Evolutionary conservation across 129 eudicot species (phyloP).

Genomic region (Flaveria robusta): DNA sequence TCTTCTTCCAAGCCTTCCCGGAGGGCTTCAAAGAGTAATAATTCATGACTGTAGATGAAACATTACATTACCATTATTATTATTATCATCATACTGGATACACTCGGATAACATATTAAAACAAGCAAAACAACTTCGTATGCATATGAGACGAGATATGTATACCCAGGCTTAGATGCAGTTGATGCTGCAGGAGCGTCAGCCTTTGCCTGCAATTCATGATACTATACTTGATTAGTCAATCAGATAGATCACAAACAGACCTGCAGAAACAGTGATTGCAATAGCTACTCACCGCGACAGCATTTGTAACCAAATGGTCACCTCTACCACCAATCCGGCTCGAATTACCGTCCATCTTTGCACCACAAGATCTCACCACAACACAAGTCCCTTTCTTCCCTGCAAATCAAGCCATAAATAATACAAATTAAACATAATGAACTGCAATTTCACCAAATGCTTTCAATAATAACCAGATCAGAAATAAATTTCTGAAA

Average conservation of each 20-base stretch:
- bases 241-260: conserved; percentile 10
- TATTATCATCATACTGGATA: neutral
- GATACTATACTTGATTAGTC: neutral
- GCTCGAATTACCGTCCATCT: conserved; percentile 27
- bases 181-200: conserved; percentile 42
- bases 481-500: neutral
- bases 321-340: conserved; percentile 38
- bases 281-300: conserved; percentile 53
- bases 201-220: conserved; percentile 44
- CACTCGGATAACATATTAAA: neutral
- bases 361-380: conserved; percentile 49
- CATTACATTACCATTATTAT: neutral
- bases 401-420: conserved; percentile 37
- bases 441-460: conserved; percentile 2
- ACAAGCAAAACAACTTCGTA: conserved; percentile 11
- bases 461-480: neutral
- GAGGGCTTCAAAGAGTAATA: conserved; percentile 94
- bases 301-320: conserved; percentile 58
- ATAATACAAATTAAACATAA: neutral
- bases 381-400: conserved; percentile 45
- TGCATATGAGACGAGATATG: conserved; percentile 2
- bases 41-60: conserved; percentile 69
- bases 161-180: conserved; percentile 52
- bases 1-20: conserved; percentile 99
- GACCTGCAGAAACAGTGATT: neutral